Conservation (phyloP, 805 yeast species). For the Komagataella mondaviorum region DNA sequence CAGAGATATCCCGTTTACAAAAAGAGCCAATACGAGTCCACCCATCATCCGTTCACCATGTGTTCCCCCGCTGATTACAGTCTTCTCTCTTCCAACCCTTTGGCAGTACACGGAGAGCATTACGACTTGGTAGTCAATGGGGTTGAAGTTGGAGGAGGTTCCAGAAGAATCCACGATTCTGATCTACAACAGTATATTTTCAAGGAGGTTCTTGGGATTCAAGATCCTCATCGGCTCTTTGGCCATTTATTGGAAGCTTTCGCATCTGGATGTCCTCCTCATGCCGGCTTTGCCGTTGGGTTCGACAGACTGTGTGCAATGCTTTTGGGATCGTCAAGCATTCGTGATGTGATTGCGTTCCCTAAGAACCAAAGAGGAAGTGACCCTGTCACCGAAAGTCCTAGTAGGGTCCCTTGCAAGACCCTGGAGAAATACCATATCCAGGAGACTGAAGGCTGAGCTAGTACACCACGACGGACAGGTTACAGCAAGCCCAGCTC, state of each 20-base stretch:
- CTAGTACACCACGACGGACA: not conserved
- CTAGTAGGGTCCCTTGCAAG: slow-evolving; percentile 43
- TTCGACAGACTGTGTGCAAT: slow-evolving; percentile 90
- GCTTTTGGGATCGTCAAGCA: slow-evolving; percentile 63
- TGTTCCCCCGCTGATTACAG: slow-evolving; percentile 57
- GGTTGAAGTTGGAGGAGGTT: slow-evolving; percentile 94
- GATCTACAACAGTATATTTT: slow-evolving; percentile 64
- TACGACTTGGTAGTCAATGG: slow-evolving; percentile 92
- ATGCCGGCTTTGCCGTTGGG: slow-evolving; percentile 94
- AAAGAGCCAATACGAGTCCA: slow-evolving; percentile 35
- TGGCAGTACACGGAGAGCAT: slow-evolving; percentile 73
- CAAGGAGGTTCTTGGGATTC: slow-evolving; percentile 44
- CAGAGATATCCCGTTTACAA: slow-evolving; percentile 51
- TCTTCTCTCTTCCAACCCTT: slow-evolving; percentile 36
- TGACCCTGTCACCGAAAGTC: slow-evolving; percentile 82
- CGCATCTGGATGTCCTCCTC: slow-evolving; percentile 93
- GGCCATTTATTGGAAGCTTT: slow-evolving; percentile 80
- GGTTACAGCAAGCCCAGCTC: not conserved
- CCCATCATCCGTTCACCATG: slow-evolving; percentile 99
- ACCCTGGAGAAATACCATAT: slow-evolving; percentile 45
- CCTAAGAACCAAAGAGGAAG: slow-evolving; percentile 86
- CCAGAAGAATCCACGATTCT: slow-evolving; percentile 86
- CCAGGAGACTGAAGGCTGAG: slow-evolving; percentile 1
- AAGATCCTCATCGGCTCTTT: slow-evolving; percentile 48
- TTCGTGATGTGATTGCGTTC: slow-evolving; percentile 89